phyloP scores from a whole-genome alignment of 2,329 filamentous ascomycete genomes.

The Colletotrichum tropicicola region DNA sequence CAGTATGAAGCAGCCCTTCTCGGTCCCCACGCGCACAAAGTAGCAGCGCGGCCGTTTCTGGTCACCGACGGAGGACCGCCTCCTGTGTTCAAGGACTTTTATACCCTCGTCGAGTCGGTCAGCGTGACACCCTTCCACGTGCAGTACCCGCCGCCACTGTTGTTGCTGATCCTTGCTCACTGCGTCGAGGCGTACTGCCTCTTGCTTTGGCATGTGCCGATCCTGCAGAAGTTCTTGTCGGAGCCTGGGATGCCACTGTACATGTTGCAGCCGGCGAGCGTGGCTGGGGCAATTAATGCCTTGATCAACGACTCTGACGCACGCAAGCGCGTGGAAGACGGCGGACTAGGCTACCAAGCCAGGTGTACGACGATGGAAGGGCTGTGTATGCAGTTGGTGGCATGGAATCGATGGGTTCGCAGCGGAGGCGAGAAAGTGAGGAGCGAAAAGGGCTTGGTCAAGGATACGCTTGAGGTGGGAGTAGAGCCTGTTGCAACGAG shows the following conservation, averaged over 20 bases:
- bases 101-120: constrained; percentile 41
- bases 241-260: constrained; percentile 45
- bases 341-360: constrained; percentile 51
- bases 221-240: constrained; percentile 36
- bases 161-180: constrained; percentile 48
- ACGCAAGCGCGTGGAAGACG: constrained; percentile 44
- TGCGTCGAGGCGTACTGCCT: constrained; percentile 46
- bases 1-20: constrained; percentile 61
- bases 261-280: constrained; percentile 50
- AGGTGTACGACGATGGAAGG: constrained; percentile 50
- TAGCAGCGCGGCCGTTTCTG: constrained; percentile 57
- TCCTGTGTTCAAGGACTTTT: constrained; percentile 49
- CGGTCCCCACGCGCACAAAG: constrained; percentile 42
- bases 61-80: constrained; percentile 61
- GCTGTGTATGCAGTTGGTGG: constrained; percentile 47
- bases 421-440: constrained; percentile 12
- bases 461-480: constrained; percentile 22
- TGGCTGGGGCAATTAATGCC: constrained; percentile 45
- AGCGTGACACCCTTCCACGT: constrained; percentile 43
- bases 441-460: constrained; percentile 12
- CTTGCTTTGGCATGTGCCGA: constrained; percentile 36
- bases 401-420: constrained; percentile 46
- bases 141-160: constrained; percentile 41
- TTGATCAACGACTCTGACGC: constrained; percentile 48
- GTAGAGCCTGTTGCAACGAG: constrained; percentile 24